phyloP scores from a whole-genome alignment of 106 monocot species.

The Acorus calamus region DNA sequence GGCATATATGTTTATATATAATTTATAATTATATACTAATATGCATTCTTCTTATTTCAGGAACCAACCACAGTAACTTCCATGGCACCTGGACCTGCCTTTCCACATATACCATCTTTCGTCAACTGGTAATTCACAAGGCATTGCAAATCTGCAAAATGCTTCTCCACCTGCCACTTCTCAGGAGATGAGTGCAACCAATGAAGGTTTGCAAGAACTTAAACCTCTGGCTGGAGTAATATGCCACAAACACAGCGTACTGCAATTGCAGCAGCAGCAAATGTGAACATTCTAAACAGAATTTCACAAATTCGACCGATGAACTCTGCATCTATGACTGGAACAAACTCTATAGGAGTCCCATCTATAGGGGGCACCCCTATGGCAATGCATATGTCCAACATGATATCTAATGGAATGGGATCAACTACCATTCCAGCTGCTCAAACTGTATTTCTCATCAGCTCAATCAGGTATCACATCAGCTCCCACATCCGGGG shows the following conservation, averaged over 20 bases:
- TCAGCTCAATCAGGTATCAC: constrained; percentile 28
- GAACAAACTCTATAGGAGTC: constrained; percentile 55
- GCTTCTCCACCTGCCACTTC: constrained; percentile 60
- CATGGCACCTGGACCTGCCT: constrained; percentile 40
- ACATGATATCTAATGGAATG: constrained; percentile 87
- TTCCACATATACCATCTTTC: constrained; percentile 53
- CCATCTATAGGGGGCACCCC: constrained; percentile 46
- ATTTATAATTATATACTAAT: no score
- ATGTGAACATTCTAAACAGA: constrained; percentile 83
- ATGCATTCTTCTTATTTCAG: constrained; percentile 21
- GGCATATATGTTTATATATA: no score
- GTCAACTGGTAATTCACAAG: constrained; percentile 49
- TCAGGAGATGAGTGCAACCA: constrained; percentile 58
- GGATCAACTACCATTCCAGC: constrained; percentile 29
- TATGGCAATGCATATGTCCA: constrained; percentile 88
- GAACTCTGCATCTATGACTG: constrained; percentile 51
- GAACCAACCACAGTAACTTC: constrained; percentile 67
- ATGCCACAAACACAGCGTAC: constrained; percentile 49
- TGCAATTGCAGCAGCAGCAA: constrained; percentile 53
- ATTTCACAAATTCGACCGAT: constrained; percentile 64
- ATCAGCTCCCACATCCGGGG: constrained; percentile 44
- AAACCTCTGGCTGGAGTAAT: constrained; percentile 65
- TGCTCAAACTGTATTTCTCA: no score
- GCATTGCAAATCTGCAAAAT: constrained; percentile 37
- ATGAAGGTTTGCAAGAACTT: constrained; percentile 57